These are phyloP conservation scores for Hyphopichia wangnamkhiaoensis DNA, from an alignment of 1,139 yeast species.

Conservation along the genomic window DNA sequence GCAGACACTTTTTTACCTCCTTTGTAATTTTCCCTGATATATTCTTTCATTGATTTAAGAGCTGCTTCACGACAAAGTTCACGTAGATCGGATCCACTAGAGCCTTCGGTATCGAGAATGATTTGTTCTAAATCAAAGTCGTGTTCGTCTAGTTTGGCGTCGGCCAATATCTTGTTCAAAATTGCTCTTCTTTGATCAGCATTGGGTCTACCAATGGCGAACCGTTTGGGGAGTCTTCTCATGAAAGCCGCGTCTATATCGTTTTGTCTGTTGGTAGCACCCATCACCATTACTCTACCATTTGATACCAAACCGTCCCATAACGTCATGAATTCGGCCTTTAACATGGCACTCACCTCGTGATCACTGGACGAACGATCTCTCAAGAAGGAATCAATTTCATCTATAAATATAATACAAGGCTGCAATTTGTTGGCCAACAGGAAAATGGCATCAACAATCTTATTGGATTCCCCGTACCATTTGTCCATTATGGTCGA, in stretches of 20 bases:
- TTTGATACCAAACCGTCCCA: constrained; percentile 90
- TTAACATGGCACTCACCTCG: constrained; percentile 92
- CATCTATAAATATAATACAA: constrained; percentile 93
- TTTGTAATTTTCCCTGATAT: constrained; percentile 53
- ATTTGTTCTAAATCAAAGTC: constrained; percentile 64
- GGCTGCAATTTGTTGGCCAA: constrained; percentile 90
- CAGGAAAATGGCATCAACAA: constrained; percentile 90
- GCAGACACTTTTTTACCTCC: constrained; percentile 40
- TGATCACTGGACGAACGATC: constrained; percentile 86
- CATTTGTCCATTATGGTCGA: constrained; percentile 96
- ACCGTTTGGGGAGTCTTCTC: constrained; percentile 90
- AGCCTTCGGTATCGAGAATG: constrained; percentile 67
- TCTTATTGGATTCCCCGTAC: constrained; percentile 96
- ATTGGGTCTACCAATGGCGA: constrained; percentile 76
- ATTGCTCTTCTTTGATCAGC: constrained; percentile 69
- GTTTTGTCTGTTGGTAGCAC: constrained; percentile 91
- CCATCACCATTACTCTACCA: constrained; percentile 84
- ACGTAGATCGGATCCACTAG: constrained; percentile 88
- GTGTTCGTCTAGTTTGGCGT: constrained; percentile 55
- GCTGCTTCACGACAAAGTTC: constrained; percentile 95
- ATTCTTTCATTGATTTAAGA: constrained; percentile 83
- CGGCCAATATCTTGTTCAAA: constrained; percentile 63
- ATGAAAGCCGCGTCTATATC: constrained; percentile 93
- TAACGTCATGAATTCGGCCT: constrained; percentile 96
- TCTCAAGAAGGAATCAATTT: constrained; percentile 89